These are phyloP conservation scores for Spathaspora sp. DNA, from an alignment of 1,139 yeast genomes.

Conservation along the genomic window DNA sequence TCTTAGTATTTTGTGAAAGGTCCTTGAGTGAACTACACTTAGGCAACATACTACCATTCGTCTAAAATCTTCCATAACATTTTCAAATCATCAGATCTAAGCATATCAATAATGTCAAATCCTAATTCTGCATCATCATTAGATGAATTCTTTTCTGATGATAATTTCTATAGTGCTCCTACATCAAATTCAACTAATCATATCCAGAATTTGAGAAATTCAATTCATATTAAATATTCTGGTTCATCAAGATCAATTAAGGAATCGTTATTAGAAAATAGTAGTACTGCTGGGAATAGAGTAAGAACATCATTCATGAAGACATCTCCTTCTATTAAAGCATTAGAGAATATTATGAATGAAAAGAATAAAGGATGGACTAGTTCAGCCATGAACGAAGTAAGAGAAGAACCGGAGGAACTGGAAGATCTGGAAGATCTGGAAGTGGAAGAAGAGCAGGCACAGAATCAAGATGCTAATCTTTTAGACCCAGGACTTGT, in stretches of 20 bases:
- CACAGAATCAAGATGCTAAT: background rate
- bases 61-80: background rate
- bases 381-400: slow-evolving; percentile 22
- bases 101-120: slow-evolving; percentile 2
- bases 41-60: background rate
- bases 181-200: slow-evolving; percentile 26
- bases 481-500: slow-evolving; percentile 2
- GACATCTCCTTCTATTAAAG: slow-evolving; percentile 55
- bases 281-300: background rate
- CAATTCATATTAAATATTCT: slow-evolving; percentile 49
- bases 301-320: slow-evolving; percentile 45
- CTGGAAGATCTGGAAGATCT: slow-evolving; percentile 8
- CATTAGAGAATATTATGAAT: slow-evolving; percentile 48
- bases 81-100: background rate
- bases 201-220: slow-evolving; percentile 45
- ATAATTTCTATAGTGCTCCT: slow-evolving; percentile 20
- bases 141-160: slow-evolving; percentile 20
- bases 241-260: slow-evolving; percentile 30
- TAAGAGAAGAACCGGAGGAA: slow-evolving; percentile 25
- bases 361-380: slow-evolving; percentile 18
- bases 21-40: background rate
- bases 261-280: slow-evolving; percentile 14
- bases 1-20: background rate
- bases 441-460: slow-evolving; percentile 6
- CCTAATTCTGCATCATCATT: background rate